A percentile compares a stretch with the other conserved stretches of the same genome.
Conservation (phyloP, 1,284 basidiomycete species). For the Naganishia cerealis region DNA sequence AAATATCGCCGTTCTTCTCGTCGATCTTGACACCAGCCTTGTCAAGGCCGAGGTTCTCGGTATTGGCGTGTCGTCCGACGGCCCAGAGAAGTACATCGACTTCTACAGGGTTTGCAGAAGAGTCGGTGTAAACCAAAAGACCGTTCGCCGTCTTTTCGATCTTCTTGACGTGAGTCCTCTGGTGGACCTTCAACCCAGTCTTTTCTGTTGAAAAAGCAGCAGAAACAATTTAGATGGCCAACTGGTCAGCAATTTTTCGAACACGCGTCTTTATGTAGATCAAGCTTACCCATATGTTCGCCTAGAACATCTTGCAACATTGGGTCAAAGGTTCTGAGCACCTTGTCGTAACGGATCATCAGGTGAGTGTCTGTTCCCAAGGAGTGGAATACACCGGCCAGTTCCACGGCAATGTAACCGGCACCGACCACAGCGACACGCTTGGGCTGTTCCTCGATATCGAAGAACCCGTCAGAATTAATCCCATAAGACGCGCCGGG, state of each 20-base stretch:
- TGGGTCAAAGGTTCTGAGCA: slow-evolving; percentile 90
- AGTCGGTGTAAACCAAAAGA: slow-evolving; percentile 66
- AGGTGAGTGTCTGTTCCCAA: slow-evolving; percentile 88
- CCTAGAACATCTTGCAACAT: slow-evolving; percentile 80
- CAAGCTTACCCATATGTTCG: slow-evolving; percentile 73
- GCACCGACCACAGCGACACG: slow-evolving; percentile 92
- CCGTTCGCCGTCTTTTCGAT: slow-evolving; percentile 69
- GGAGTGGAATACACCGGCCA: slow-evolving; percentile 83
- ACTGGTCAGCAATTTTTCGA: background rate
- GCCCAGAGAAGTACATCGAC: slow-evolving; percentile 92
- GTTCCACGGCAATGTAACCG: slow-evolving; percentile 95
- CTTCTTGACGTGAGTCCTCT: slow-evolving; percentile 69
- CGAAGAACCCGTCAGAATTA: slow-evolving; percentile 95
- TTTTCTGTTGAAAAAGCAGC: slow-evolving; percentile 53
- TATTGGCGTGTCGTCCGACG: slow-evolving; percentile 83
- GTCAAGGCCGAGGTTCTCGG: slow-evolving; percentile 74
- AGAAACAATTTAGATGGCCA: background rate
- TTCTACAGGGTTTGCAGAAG: slow-evolving; percentile 70
- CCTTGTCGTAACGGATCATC: slow-evolving; percentile 82
- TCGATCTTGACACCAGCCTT: slow-evolving; percentile 69
- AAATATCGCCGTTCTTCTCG: slow-evolving; percentile 74
- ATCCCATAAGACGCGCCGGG: slow-evolving; percentile 89
- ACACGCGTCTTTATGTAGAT: background rate
- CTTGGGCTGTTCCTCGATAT: slow-evolving; percentile 82
- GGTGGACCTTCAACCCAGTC: slow-evolving; percentile 84